These are phyloP conservation scores for Sungouiella thailandica DNA, from an alignment of 805 yeast species.

Conservation along the genomic window DNA sequence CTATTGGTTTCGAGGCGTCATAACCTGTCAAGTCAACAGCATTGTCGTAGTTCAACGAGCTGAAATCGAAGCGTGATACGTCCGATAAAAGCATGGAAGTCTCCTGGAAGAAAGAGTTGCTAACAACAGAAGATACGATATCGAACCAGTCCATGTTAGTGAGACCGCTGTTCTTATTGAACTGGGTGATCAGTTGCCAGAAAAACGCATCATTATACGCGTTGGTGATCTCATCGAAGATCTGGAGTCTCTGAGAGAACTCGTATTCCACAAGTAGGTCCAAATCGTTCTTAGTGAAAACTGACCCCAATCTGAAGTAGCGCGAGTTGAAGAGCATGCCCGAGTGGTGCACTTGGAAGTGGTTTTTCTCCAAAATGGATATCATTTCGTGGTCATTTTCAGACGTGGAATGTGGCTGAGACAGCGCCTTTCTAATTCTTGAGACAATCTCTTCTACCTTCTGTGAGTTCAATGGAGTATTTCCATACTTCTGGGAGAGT, in stretches of 20 bases:
- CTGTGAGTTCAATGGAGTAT: constrained; percentile 1
- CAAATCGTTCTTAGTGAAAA: constrained; percentile 23
- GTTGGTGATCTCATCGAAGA: constrained; percentile 23
- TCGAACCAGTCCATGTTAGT: constrained; percentile 45
- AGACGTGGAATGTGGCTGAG: no score
- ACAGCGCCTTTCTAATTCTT: constrained; percentile 1
- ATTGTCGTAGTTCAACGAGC: constrained; percentile 24
- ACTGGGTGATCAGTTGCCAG: constrained; percentile 14
- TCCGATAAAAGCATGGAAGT: constrained; percentile 37
- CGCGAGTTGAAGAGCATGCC: constrained; percentile 55
- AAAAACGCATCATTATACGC: constrained; percentile 24
- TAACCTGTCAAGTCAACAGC: constrained; percentile 20
- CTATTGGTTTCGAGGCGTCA: constrained; percentile 35
- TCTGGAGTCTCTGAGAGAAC: constrained; percentile 36
- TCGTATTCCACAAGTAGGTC: constrained; percentile 44
- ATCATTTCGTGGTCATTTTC: constrained; percentile 4
- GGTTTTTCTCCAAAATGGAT: constrained; percentile 23
- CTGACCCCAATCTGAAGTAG: constrained; percentile 29
- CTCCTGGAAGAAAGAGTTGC: constrained; percentile 40
- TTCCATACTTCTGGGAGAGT: constrained; percentile 1
- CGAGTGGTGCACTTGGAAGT: constrained; percentile 28
- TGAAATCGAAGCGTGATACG: constrained; percentile 45
- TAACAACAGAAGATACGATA: constrained; percentile 35
- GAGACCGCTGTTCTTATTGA: constrained; percentile 8
- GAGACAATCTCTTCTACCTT: constrained; percentile 9